Evolutionary conservation across 2,329 filamentous ascomycete genomes (phyloP).

Genomic region (Albifimbria verrucaria): DNA sequence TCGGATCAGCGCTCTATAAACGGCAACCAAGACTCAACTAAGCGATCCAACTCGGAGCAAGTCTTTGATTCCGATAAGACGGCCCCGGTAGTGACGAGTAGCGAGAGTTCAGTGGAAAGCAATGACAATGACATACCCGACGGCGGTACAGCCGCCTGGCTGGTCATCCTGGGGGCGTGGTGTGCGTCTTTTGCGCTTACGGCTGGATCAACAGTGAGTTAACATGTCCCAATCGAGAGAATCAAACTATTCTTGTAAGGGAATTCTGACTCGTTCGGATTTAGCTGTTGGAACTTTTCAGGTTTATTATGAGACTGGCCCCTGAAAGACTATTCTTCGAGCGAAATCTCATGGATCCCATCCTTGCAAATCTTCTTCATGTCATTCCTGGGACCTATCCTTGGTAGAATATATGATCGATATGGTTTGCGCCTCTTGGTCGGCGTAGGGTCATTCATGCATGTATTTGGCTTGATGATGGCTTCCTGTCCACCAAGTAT

Average conservation of each 20-base stretch:
- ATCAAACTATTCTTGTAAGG: not conserved
- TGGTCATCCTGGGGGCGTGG: conserved; percentile 27
- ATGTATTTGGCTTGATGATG: conserved; percentile 60
- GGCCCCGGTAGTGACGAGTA: no score
- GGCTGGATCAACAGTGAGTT: conserved; percentile 28
- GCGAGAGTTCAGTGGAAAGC: no score
- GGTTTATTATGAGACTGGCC: conserved; percentile 45
- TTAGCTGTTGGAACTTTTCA: conserved; percentile 45
- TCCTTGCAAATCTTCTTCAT: conserved; percentile 50
- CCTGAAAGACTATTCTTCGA: conserved; percentile 41
- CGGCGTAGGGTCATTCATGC: conserved; percentile 44
- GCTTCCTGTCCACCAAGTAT: conserved; percentile 37
- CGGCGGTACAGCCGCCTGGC: conserved; percentile 23
- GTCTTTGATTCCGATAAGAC: no score
- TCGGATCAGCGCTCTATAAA: no score
- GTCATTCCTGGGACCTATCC: conserved; percentile 28
- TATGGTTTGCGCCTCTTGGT: conserved; percentile 55
- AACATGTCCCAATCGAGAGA: not conserved
- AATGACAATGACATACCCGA: conserved; percentile 28
- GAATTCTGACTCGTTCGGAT: not conserved
- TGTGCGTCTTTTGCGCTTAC: conserved; percentile 30
- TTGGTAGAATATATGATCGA: conserved; percentile 58
- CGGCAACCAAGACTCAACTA: no score
- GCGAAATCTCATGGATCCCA: conserved; percentile 53
- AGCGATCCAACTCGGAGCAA: no score